Evolutionary conservation across 441 rosid genomes (phyloP).

Genomic region (Brassica balearica): DNA sequence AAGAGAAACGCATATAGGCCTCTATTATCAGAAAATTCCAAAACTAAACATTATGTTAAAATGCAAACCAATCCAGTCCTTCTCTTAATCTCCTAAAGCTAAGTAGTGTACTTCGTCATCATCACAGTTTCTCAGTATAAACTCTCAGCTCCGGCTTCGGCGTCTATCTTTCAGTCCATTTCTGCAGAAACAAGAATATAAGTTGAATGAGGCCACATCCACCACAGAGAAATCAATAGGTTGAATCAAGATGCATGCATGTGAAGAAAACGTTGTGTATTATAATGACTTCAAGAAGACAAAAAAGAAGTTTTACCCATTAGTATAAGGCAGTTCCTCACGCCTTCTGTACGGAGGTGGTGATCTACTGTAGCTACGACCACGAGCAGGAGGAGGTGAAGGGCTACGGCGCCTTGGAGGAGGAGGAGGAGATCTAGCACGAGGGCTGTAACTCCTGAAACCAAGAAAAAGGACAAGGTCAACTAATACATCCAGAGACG

Average conservation of each 20-base stretch:
- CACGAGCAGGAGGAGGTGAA: slow-evolving; percentile 59
- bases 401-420: slow-evolving; percentile 69
- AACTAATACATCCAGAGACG: slow-evolving; percentile 1
- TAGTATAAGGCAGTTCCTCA: slow-evolving; percentile 70
- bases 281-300: neutral
- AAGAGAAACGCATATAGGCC: neutral
- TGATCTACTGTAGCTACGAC: slow-evolving; percentile 71
- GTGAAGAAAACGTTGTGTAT: neutral
- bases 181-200: slow-evolving; percentile 53
- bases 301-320: slow-evolving; percentile 52
- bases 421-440: slow-evolving; percentile 56
- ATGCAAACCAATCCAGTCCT: neutral
- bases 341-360: slow-evolving; percentile 65
- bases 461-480: neutral
- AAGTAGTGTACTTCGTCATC: slow-evolving; percentile 29
- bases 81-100: neutral
- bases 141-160: slow-evolving; percentile 84
- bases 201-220: slow-evolving; percentile 5
- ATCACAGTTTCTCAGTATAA: slow-evolving; percentile 33
- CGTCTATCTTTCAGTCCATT: slow-evolving; percentile 79
- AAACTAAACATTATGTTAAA: neutral
- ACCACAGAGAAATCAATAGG: neutral
- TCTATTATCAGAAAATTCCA: neutral
- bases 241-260: neutral
- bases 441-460: slow-evolving; percentile 73